phyloP scores from a whole-genome alignment of 768 basidiomycete genomes.

The Strobilomyces confusus region DNA sequence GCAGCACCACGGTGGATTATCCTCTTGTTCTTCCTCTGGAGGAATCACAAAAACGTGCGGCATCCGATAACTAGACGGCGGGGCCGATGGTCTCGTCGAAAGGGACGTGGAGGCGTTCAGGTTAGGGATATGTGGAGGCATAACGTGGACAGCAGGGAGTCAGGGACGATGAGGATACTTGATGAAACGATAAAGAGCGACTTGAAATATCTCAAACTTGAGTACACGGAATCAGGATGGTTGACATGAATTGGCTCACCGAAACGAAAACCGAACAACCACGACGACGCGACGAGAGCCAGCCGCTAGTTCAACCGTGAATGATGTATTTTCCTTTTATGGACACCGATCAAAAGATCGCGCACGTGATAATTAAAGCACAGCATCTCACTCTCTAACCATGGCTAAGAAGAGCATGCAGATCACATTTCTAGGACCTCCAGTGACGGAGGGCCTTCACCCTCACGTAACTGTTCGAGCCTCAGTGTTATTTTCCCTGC shows the following conservation, averaged over 20 bases:
- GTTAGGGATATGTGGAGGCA: constrained; percentile 14
- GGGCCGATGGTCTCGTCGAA: constrained; percentile 7
- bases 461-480: constrained; percentile 73
- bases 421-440: constrained; percentile 76
- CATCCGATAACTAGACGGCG: constrained; percentile 22
- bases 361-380: constrained; percentile 13
- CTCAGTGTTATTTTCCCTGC: constrained; percentile 31
- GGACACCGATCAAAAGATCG: constrained; percentile 1
- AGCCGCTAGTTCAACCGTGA: constrained; percentile 22
- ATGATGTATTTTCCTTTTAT: constrained; percentile 18
- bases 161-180: not conserved
- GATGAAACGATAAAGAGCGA: constrained; percentile 12
- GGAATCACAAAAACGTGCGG: constrained; percentile 55
- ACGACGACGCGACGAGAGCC: constrained; percentile 4
- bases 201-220: constrained; percentile 5
- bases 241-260: constrained; percentile 10
- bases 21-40: constrained; percentile 51
- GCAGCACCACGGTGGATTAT: constrained; percentile 51
- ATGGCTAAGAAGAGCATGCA: constrained; percentile 45
- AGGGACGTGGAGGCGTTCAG: constrained; percentile 11
- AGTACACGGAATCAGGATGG: not conserved
- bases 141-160: constrained; percentile 1
- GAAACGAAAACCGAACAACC: constrained; percentile 1
- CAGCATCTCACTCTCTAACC: not conserved
- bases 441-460: constrained; percentile 71